A percentile compares a stretch with the other conserved stretches of the same genome.
Conservation (phyloP, 805 yeast species). For the Suhomyces sp. region DNA sequence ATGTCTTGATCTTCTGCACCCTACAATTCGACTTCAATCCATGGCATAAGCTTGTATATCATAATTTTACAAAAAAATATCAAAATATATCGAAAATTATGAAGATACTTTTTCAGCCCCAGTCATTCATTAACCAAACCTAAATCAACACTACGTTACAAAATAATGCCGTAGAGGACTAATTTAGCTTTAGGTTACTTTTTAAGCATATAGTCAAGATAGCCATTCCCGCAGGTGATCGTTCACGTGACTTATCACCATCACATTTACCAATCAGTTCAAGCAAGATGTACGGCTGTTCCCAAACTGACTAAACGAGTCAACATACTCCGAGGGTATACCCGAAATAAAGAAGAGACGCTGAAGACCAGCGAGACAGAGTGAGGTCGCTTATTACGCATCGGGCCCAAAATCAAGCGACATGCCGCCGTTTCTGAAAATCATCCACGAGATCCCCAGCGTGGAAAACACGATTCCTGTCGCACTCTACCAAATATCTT, state of each 20-base stretch:
- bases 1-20: not conserved
- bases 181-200: not conserved
- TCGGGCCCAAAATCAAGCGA: not conserved
- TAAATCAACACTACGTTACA: not conserved
- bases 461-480: constrained; percentile 40
- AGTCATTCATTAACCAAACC: not conserved
- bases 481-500: constrained; percentile 30
- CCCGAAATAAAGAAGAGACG: not conserved
- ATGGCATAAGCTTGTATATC: not conserved
- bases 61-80: not conserved
- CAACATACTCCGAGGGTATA: not conserved
- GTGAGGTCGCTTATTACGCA: not conserved
- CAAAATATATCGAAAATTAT: not conserved
- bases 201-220: not conserved
- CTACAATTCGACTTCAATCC: not conserved
- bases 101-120: not conserved
- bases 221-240: not conserved
- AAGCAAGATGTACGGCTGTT: not conserved
- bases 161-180: not conserved
- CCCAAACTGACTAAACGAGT: not conserved
- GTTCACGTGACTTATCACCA: not conserved
- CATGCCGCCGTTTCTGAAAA: constrained; percentile 6
- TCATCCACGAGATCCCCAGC: constrained; percentile 30
- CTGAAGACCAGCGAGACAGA: not conserved
- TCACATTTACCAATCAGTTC: not conserved